Base-by-base conservation (phyloP, 1,284 basidiomycete genomes). In the Apiotrichum laibachii region DNA sequence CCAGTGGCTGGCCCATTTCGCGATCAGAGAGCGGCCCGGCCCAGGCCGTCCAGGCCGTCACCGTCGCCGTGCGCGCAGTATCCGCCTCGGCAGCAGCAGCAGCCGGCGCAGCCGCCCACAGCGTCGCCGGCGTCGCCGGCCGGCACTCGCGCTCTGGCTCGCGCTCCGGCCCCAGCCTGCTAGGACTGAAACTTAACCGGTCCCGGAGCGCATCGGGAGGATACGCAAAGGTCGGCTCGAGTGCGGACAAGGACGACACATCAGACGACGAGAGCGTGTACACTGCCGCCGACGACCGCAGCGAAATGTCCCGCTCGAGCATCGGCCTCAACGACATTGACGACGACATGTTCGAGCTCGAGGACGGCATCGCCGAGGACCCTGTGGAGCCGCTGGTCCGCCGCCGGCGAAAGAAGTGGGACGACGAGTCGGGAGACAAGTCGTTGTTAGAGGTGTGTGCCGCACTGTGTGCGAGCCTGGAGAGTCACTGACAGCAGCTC, bases 401-500 rank as follows among this genome's bases (percentile, higher is more conserved):
- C 1, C 53, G 62, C n/a, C n/a, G 63, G 22, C 31, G 58, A 16
- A 53, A 43, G 18, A 55, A 55, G 53, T 59, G 53, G 35, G 57
- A 62, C 50, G 57, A 60, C 46, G 54, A 57, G 16, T 42, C 57
- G 11, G 60, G 57, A 6, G 55, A 62, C n/a, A 26, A 45, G 22
- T 49, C 54, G n/a, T 45, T 64, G 48, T 49, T 56, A 5, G 60
- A 59, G 57, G 63, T 64, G 50, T 46, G 58, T 15, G 5, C 5
- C 33, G 33, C n/a, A 11, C 7, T 1, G 21, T 7, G 9, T 18
- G 22, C 18, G 9, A 15, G 21, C 11, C 6, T 13, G 43, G 43
- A 44, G 10, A 42, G 8, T n/a, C 19, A 8, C 40, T 37, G 21
- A 50, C 43, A 13, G 19, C 61, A 79, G 76, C 66, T 79, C 46